Base-by-base conservation (phyloP, 2,329 filamentous ascomycete species). In the Fusarium luffae region DNA sequence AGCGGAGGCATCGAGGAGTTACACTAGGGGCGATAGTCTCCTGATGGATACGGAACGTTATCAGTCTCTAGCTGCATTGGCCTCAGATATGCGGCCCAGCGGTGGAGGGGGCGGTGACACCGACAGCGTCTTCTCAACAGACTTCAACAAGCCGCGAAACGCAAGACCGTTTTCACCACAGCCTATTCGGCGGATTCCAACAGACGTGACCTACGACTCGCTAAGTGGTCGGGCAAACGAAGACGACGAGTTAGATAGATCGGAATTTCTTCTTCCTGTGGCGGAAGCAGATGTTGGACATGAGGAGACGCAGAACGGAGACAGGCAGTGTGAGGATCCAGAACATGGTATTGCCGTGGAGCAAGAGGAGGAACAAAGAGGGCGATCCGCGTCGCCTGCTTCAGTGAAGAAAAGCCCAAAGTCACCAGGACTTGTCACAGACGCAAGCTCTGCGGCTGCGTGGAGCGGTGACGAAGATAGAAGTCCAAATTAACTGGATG, bases 101-200 rank as follows among this genome's bases (percentile, higher is more conserved):
- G 77, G 71, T 23, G 72, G 77, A 25, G 80, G 78, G 27, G 84
- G 86, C 42, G 74, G 79, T 0, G 85, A 88, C 47, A 75, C 77
- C 0, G 84, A 86, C 46, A 86, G 85, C 75, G 82, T 88, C 48
- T 85, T 87, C 70, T 86, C 81, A 3, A 73, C 85, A 13, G 85
- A 88, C 48, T 82, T 86, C 68, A 87, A 86, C 76, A 81, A 84
- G 51, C 82, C 85, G 16, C 80, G 88, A 18, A 85, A 84, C 18
- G 84, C 85, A 19, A 77, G 88, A 32, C 88, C 88, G 0, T 90
- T 90, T 71, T 89, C 86, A 18, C 89, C 89, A 4, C 86, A 87
- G 72, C 88, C 80, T 25, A 82, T 83, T 44, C 77, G 82, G 12
- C 76, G 81, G 3, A 71, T 78, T 13, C 79, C 80, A 19, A 81